Evolutionary conservation across 1,284 basidiomycete genomes (phyloP).

Genomic region (Trichosporon coremiiforme): DNA sequence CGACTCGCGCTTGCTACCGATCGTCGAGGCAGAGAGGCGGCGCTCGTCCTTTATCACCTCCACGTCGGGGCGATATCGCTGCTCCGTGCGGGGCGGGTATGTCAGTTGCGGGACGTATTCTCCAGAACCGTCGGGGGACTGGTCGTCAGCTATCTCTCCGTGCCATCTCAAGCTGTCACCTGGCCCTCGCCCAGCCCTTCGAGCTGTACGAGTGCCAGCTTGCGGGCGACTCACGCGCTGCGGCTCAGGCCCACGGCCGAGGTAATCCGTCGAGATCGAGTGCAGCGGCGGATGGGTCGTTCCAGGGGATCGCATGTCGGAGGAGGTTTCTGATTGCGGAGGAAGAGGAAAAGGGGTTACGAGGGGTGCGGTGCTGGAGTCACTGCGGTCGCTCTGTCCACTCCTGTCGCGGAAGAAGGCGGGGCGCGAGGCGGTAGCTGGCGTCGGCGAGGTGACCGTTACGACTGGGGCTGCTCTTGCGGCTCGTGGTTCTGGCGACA

Average conservation of each 20-base stretch:
- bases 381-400: neutral
- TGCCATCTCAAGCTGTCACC: too few species aligned
- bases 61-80: neutral
- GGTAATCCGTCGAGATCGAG: neutral
- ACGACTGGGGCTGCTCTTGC: neutral
- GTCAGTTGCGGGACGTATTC: neutral
- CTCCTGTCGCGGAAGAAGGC: neutral
- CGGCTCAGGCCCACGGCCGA: neutral
- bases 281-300: neutral
- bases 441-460: neutral
- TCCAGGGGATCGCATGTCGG: constrained; percentile 6
- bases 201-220: too few species aligned
- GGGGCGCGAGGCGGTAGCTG: neutral
- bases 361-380: neutral
- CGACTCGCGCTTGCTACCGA: neutral
- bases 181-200: too few species aligned
- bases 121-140: neutral
- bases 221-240: neutral
- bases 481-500: neutral
- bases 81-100: constrained; percentile 18
- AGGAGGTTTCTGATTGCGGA: neutral
- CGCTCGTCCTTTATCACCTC: constrained; percentile 11
- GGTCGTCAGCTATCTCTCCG: neutral
- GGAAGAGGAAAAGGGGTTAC: neutral
- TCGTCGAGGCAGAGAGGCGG: neutral